Conservation (phyloP, 2,329 filamentous ascomycete genomes). For the Lecanicillium sp. region DNA sequence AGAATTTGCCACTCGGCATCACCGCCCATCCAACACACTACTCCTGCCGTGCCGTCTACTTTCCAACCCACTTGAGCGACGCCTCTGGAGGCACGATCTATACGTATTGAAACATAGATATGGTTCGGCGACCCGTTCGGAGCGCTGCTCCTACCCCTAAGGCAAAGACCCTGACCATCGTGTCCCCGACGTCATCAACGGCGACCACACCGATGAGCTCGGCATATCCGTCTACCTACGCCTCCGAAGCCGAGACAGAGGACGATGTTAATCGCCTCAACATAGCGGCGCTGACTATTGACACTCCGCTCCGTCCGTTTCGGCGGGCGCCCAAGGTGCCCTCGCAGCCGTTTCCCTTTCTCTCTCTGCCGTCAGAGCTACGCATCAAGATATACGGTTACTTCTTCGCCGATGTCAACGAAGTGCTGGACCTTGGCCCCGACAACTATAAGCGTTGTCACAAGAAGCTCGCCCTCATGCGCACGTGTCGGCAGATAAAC, state of each 20-base stretch:
- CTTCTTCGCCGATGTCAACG: slow-evolving; percentile 46
- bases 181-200: slow-evolving; percentile 18
- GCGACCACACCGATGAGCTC: slow-evolving; percentile 28
- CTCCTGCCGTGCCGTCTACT: no score
- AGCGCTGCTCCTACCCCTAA: slow-evolving; percentile 23
- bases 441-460: slow-evolving; percentile 56
- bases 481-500: slow-evolving; percentile 53
- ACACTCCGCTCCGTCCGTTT: slow-evolving; percentile 25
- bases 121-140: slow-evolving; percentile 17
- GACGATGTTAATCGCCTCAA: slow-evolving; percentile 32
- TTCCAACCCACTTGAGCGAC: no score
- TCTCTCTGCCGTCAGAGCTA: slow-evolving; percentile 61
- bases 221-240: slow-evolving; percentile 26
- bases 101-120: slow-evolving; percentile 2
- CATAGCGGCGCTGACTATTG: slow-evolving; percentile 36
- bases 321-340: slow-evolving; percentile 23
- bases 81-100: no score
- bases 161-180: neutral
- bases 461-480: slow-evolving; percentile 51
- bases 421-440: slow-evolving; percentile 59
- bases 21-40: no score
- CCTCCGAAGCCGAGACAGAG: slow-evolving; percentile 30
- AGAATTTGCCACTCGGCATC: no score
- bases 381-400: slow-evolving; percentile 61
- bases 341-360: slow-evolving; percentile 51